Evolutionary conservation across 352 stramenopile species (phyloP).

Genomic region (Phytophthora multivora): DNA sequence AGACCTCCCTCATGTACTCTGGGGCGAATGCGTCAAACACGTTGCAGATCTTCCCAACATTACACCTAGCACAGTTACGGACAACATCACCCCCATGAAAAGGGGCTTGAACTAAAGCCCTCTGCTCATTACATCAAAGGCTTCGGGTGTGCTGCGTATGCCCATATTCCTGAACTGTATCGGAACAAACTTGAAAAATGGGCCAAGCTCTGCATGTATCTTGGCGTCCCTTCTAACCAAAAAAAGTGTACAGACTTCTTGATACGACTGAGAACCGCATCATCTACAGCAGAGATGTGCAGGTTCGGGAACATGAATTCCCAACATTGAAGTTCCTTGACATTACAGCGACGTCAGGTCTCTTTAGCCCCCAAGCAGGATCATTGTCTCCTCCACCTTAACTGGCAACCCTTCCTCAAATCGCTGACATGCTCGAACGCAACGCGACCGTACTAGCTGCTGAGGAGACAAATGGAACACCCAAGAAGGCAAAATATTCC

Average conservation of each 20-base stretch:
- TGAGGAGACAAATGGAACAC: no score
- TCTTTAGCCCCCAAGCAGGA: no score
- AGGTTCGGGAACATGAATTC: constrained; percentile 6
- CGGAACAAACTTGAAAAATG: background rate
- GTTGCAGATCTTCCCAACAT: background rate
- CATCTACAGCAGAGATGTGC: constrained; percentile 3
- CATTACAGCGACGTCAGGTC: no score
- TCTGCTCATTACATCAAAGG: background rate
- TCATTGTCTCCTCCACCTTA: no score
- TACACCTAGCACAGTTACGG: background rate
- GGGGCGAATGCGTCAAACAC: background rate
- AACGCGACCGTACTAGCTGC: no score
- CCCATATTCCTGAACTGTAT: background rate
- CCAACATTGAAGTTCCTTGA: constrained; percentile 1
- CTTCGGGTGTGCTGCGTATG: background rate
- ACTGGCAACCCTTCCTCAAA: no score
- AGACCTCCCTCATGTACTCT: background rate
- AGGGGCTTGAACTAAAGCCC: background rate
- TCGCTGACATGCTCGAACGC: background rate
- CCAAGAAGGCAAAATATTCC: no score
- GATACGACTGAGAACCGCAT: background rate
- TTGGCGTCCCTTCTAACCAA: background rate
- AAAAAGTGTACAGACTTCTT: background rate
- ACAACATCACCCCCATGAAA: background rate
- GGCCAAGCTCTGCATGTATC: constrained; percentile 5